phyloP scores from a whole-genome alignment of 192 early-diverging fungal species.

The Dissophora globulifera region DNA sequence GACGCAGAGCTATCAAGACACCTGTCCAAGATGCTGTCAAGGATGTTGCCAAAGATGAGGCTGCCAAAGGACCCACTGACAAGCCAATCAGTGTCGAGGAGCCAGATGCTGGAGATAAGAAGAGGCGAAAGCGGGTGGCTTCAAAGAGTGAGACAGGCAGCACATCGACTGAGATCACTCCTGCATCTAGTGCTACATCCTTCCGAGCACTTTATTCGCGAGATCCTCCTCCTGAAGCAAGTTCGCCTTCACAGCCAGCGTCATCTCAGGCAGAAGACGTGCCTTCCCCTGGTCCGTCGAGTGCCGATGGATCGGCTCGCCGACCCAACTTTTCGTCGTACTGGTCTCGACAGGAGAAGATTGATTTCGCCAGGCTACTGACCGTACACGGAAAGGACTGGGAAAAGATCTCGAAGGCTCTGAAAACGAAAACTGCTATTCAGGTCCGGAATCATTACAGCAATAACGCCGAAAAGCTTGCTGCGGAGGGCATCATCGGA shows the following conservation, averaged over 20 bases:
- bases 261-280: slow-evolving; percentile 5
- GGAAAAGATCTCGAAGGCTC: slow-evolving; percentile 74
- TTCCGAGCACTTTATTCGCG: slow-evolving; percentile 46
- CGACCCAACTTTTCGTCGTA: slow-evolving; percentile 76
- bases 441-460: slow-evolving; percentile 88
- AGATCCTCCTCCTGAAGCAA: slow-evolving; percentile 23
- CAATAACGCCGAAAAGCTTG: slow-evolving; percentile 61
- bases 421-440: slow-evolving; percentile 82
- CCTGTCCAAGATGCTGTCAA: slow-evolving; percentile 11
- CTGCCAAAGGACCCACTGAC: neutral
- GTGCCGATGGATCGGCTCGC: slow-evolving; percentile 16
- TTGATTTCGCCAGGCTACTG: slow-evolving; percentile 75
- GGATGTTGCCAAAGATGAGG: slow-evolving; percentile 25
- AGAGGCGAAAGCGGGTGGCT: slow-evolving; percentile 17
- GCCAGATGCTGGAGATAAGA: slow-evolving; percentile 10
- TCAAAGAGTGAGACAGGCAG: slow-evolving; percentile 28
- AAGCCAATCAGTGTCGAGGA: slow-evolving; percentile 9
- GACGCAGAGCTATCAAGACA: slow-evolving; percentile 16
- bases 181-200: slow-evolving; percentile 17
- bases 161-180: neutral
- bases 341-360: slow-evolving; percentile 87
- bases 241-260: slow-evolving; percentile 5
- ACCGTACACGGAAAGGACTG: slow-evolving; percentile 77
- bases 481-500: slow-evolving; percentile 19
- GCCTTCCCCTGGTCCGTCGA: slow-evolving; percentile 1